Base-by-base conservation (phyloP, 306 rosid species). In the Cicer pinnatifidum region DNA sequence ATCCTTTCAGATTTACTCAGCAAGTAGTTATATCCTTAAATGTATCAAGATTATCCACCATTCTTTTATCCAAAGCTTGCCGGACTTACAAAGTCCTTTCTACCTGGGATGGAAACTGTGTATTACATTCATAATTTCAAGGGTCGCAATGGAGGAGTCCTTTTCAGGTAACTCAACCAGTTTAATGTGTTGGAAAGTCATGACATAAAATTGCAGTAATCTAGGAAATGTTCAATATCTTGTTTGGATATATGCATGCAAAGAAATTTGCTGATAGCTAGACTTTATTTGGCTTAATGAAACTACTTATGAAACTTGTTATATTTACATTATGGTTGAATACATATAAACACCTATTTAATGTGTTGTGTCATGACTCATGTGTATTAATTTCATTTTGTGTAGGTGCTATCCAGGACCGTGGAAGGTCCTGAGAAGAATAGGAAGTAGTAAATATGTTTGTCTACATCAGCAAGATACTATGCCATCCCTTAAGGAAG, bases 401-500 rank as follows among this genome's bases (percentile, higher is more conserved):
- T 11, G 20, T 58, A 91, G 96, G 89, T 80, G 91, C 86, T 94
- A 91, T 80, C 97, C 99, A 64, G 96, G 88, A 66, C 91, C 92
- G 5, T 94, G 97, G 97, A 90, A 86, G 84, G 93, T 91, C 20
- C 94, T 91, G 9, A 82, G 92, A 85, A 88, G 82, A 74, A 78
- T 82, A 65, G 59, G 95, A 16, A 70, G 6, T 61, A 82, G 74
- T 56, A 85, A 72, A 66, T 82, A 67, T 37, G 23, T 87, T 12
- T 91, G 95, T 78, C 35, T 94, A 45, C 97, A 91, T 83, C 89
- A 88, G 75, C 94, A 88, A 78, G 87, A 85, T 75, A 82, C 76
- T 12, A 91, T 89, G 96, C 97, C 97, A 72, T 94, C 97, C 62
- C 93, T 91, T 46, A 89, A 89, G 88, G 99, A 89, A 85, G 96